phyloP scores from a whole-genome alignment of 441 rosid genomes.

The Corymbia citriodora region DNA sequence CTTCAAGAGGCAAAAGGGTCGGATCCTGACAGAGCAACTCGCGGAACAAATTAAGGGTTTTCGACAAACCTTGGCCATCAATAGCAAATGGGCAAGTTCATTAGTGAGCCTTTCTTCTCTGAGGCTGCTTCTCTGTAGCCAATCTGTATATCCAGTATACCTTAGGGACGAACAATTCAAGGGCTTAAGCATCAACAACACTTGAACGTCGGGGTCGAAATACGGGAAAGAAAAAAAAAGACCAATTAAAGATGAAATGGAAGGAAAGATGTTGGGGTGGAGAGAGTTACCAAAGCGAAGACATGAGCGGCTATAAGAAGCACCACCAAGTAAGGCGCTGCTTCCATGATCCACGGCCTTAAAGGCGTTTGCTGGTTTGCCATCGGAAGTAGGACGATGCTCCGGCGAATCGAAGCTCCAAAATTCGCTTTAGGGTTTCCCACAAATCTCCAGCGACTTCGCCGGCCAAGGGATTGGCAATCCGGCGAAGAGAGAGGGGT shows the following conservation, averaged over 20 bases:
- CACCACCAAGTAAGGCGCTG: constrained; percentile 52
- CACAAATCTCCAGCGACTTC: background rate
- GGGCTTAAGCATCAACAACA: background rate
- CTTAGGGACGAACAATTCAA: constrained; percentile 16
- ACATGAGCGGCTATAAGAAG: constrained; percentile 80
- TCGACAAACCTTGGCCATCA: background rate
- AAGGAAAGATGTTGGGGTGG: background rate
- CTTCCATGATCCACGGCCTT: constrained; percentile 66
- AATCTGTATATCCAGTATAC: constrained; percentile 89
- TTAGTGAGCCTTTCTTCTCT: constrained; percentile 74
- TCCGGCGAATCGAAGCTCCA: background rate
- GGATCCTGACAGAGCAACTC: background rate
- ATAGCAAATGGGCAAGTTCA: background rate
- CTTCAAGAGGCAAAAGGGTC: background rate
- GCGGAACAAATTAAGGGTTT: background rate
- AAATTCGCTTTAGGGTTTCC: background rate
- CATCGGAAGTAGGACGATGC: constrained; percentile 20
- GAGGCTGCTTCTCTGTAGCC: constrained; percentile 72
- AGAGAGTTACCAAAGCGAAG: constrained; percentile 51
- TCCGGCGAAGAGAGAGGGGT: background rate
- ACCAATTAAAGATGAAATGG: background rate
- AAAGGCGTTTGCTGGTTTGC: constrained; percentile 30
- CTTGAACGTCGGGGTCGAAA: background rate
- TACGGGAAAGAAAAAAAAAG: background rate
- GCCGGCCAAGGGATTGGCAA: background rate